Conservation (phyloP, 2,329 filamentous ascomycete genomes). For the Nemania sp. region DNA sequence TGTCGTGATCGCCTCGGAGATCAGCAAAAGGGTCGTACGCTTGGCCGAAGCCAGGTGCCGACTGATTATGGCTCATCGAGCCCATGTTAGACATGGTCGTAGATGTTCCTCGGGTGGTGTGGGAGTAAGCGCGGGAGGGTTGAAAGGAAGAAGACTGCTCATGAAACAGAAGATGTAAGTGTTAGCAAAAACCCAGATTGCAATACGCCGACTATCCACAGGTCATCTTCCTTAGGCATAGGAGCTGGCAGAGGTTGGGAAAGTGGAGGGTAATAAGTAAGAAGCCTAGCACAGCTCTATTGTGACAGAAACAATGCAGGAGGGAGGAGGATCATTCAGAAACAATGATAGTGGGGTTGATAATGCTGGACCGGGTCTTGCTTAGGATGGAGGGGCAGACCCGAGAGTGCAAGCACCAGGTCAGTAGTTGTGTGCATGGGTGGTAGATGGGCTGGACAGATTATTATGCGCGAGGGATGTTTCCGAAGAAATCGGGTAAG, state of each 20-base stretch:
- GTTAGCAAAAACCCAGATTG: slow-evolving; percentile 19
- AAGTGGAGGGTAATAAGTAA: background rate
- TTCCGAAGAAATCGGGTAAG: background rate
- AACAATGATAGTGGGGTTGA: slow-evolving; percentile 19
- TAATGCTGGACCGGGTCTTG: slow-evolving; percentile 13
- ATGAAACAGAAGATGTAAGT: slow-evolving; percentile 18
- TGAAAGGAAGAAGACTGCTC: slow-evolving; percentile 15
- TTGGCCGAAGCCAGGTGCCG: slow-evolving; percentile 84
- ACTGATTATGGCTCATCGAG: slow-evolving; percentile 68
- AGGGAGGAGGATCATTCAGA: background rate
- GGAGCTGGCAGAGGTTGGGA: background rate
- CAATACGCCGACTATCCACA: slow-evolving; percentile 11
- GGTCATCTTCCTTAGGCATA: background rate
- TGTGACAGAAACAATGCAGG: background rate
- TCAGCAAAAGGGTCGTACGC: slow-evolving; percentile 88
- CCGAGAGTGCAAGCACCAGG: slow-evolving; percentile 6
- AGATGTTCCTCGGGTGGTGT: background rate
- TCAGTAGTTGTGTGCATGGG: background rate
- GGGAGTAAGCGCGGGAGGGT: background rate
- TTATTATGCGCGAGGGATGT: background rate
- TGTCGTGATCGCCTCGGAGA: slow-evolving; percentile 74
- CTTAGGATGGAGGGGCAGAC: slow-evolving; percentile 29
- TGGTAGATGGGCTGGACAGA: slow-evolving; percentile 1
- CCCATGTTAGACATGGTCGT: slow-evolving; percentile 62
- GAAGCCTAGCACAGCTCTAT: background rate